phyloP scores from a whole-genome alignment of 2,329 filamentous ascomycete species.

The Geosmithia flava region DNA sequence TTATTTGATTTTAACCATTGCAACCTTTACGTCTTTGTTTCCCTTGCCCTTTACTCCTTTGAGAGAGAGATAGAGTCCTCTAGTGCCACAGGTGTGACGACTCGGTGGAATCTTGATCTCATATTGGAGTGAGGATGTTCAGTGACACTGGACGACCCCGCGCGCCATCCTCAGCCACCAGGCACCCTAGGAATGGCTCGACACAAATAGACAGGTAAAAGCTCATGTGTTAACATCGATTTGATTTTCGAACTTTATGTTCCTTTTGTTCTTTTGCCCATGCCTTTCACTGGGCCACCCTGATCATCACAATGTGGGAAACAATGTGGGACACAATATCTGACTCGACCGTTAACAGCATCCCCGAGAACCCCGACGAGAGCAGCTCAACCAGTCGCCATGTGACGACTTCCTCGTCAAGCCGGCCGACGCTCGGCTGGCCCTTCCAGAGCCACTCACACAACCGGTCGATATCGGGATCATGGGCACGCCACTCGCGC shows the following conservation, averaged over 20 bases:
- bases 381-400: conserved; percentile 1
- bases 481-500: conserved; percentile 1
- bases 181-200: conserved; percentile 1
- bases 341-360: conserved; percentile 1
- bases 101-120: not conserved
- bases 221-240: too few species aligned
- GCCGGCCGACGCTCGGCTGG: conserved; percentile 1
- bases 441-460: conserved; percentile 2
- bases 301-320: not conserved
- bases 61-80: too few species aligned
- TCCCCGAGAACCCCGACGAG: conserved; percentile 3
- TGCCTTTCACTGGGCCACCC: not conserved
- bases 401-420: conserved; percentile 3
- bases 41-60: too few species aligned
- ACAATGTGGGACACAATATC: not conserved
- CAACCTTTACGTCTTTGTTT: not conserved
- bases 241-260: too few species aligned
- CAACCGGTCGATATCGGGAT: conserved; percentile 1
- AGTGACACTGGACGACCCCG: not conserved
- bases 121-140: conserved; percentile 1
- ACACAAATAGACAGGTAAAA: conserved; percentile 3
- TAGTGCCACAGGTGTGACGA: not conserved
- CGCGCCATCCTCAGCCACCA: not conserved
- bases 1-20: not conserved
- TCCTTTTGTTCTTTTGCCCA: too few species aligned